A percentile compares a stretch with the other conserved stretches of the same genome.
These are phyloP conservation scores for Geotrichum candidum DNA, from an alignment of 1,139 yeast species.

Conservation along the genomic window DNA sequence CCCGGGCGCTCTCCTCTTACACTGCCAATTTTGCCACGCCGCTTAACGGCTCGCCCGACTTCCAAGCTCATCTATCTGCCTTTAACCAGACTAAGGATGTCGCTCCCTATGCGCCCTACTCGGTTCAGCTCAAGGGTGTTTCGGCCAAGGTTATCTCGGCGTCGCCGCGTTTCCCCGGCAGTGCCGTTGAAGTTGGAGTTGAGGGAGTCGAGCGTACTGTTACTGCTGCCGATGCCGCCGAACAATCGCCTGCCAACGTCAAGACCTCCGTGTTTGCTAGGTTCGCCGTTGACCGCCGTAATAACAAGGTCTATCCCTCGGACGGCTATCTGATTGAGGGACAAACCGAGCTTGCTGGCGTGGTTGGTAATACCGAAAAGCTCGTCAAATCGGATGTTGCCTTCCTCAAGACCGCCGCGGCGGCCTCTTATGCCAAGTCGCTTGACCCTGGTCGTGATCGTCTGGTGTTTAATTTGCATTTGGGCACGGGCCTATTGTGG, in stretches of 20 bases:
- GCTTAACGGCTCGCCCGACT: constrained; percentile 25
- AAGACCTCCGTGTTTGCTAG: constrained; percentile 55
- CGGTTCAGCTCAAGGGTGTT: constrained; percentile 1
- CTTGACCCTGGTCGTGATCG: constrained; percentile 21
- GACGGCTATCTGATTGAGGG: constrained; percentile 45
- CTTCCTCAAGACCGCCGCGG: constrained; percentile 10
- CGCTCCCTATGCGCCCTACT: constrained; percentile 7
- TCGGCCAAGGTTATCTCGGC: constrained; percentile 7
- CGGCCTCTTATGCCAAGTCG: constrained; percentile 18
- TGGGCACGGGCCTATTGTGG: constrained; percentile 21
- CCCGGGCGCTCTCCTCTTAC: constrained; percentile 50
- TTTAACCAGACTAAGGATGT: not conserved
- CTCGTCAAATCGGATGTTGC: constrained; percentile 11
- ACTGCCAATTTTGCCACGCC: constrained; percentile 44
- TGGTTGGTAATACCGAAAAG: constrained; percentile 26
- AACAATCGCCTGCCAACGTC: constrained; percentile 35
- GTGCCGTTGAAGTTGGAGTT: constrained; percentile 22
- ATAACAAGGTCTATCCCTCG: constrained; percentile 50
- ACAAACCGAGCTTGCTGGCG: constrained; percentile 51
- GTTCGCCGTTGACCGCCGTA: constrained; percentile 51
- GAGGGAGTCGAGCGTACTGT: constrained; percentile 26
- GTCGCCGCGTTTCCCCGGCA: constrained; percentile 10
- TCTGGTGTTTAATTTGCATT: constrained; percentile 20
- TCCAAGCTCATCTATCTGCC: constrained; percentile 9
- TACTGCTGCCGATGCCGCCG: constrained; percentile 24